Evolutionary conservation across 306 rosid species (phyloP).

Genomic region (Castanea mollissima): DNA sequence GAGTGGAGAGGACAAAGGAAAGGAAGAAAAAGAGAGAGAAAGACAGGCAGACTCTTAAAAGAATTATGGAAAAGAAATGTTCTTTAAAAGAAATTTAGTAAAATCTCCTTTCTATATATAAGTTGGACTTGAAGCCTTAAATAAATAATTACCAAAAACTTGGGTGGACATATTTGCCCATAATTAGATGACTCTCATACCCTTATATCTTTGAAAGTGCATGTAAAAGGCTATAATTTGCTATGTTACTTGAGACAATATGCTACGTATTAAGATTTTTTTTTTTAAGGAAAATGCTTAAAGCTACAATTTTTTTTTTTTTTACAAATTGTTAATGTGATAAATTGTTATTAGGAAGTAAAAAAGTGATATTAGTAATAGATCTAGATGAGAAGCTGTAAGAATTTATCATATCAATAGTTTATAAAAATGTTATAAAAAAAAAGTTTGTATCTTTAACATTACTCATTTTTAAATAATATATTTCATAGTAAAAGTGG

Average conservation of each 20-base stretch:
- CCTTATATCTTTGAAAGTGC: background rate
- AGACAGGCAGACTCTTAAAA: background rate
- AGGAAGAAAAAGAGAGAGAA: conserved; percentile 15
- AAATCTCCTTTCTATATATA: conserved; percentile 1
- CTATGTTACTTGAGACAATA: background rate
- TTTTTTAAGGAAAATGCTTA: background rate
- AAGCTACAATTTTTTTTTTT: no score
- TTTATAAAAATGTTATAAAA: no score
- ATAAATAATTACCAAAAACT: background rate
- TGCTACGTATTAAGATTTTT: background rate
- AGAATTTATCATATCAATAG: no score
- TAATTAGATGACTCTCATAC: background rate
- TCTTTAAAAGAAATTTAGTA: background rate
- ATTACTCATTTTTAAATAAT: background rate
- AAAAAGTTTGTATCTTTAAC: no score
- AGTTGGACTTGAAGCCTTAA: background rate
- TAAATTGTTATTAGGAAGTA: no score
- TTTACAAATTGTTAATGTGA: fast-evolving
- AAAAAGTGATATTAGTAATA: no score
- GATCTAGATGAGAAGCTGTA: no score
- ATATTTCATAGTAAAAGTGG: background rate
- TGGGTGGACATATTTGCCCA: background rate
- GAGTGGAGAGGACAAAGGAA: conserved; percentile 41
- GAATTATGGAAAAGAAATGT: conserved; percentile 16
- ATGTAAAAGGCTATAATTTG: background rate